Base-by-base conservation (phyloP, 2,329 filamentous ascomycete genomes). In the Grosmannia huntii region DNA sequence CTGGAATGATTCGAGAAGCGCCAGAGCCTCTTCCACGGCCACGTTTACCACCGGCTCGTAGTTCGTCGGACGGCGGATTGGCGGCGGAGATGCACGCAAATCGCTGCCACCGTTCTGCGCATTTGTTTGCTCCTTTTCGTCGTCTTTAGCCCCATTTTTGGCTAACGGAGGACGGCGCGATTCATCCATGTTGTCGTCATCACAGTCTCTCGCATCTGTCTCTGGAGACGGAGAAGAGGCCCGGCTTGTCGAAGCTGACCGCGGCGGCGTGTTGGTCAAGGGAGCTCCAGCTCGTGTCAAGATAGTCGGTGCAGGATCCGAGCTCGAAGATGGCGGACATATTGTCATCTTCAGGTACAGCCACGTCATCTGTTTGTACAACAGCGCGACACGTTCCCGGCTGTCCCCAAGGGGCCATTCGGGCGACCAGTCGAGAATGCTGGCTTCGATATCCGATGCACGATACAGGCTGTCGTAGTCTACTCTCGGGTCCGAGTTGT, bases 371-470 rank as follows among this genome's bases (percentile, higher is more conserved):
- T 84, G 81, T 67, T 82, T 81, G 68, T 85, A 85, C 0, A 86
- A 72, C 5, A 82, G 69, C 1, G 75, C 78, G 1, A 82, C 80
- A 0, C 75, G 71, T 55, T 81, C 74, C 21, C 82, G 77, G 63
- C 75, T 78, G 62, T 85, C 82, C 1, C 80, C 79, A 0, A 71
- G 67, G 0, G 80, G 77, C 78, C 80, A 84, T 9, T 71, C 68
- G 3, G 89, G 88, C 27, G 80, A 78, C 90, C 90, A 96, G 16
- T 81, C 78, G 6, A 84, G 79, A 56, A 96, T 85, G 5, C 81
- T 84, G 16, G 79, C 79, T 63, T 95, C 87, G 65, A 96, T 90
- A 56, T 85, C 82, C 6, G 86, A 83, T 0, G 88, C 89, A 52
- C 82, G 81, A 65, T 84, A 86, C 11, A 94, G 74, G 12, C 84